These are phyloP conservation scores for Stagonosporopsis chrysanthemi DNA, from an alignment of 2,329 filamentous ascomycete species.

Conservation along the genomic window DNA sequence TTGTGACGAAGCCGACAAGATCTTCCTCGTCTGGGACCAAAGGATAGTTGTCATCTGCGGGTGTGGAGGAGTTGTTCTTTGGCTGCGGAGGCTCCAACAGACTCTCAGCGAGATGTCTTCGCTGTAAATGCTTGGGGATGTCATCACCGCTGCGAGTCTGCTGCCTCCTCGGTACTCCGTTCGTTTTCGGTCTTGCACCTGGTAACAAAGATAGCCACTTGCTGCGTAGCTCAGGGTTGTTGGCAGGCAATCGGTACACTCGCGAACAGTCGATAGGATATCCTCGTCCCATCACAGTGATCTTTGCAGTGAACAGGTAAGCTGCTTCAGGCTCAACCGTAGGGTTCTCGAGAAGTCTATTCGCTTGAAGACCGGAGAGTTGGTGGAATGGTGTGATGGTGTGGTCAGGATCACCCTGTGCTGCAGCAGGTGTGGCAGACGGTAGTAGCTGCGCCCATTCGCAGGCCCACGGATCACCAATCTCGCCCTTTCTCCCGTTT, in stretches of 20 bases:
- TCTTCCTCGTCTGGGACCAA: slow-evolving; percentile 76
- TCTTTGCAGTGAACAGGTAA: slow-evolving; percentile 65
- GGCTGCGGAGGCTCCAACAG: slow-evolving; percentile 29
- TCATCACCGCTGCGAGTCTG: slow-evolving; percentile 20
- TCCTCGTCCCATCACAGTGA: slow-evolving; percentile 75
- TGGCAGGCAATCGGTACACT: slow-evolving; percentile 82
- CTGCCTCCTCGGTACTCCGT: slow-evolving; percentile 24
- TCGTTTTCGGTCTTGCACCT: slow-evolving; percentile 2
- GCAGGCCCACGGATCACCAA: slow-evolving; percentile 82
- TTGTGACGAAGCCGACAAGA: slow-evolving; percentile 88
- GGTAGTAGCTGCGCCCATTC: slow-evolving; percentile 78
- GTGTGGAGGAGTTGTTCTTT: slow-evolving; percentile 22
- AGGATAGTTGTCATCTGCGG: slow-evolving; percentile 60
- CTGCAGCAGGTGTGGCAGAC: background rate
- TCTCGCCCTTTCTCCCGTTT: slow-evolving; percentile 76
- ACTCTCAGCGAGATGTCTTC: slow-evolving; percentile 35
- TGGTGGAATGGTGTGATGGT: slow-evolving; percentile 35
- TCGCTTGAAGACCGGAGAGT: slow-evolving; percentile 42
- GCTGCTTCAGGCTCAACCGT: slow-evolving; percentile 14
- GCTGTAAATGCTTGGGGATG: slow-evolving; percentile 28
- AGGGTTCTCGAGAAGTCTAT: slow-evolving; percentile 14
- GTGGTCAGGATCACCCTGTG: slow-evolving; percentile 12
- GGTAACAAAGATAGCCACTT: slow-evolving; percentile 73
- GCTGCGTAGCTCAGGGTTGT: slow-evolving; percentile 62
- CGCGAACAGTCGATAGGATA: slow-evolving; percentile 75